phyloP scores from a whole-genome alignment of 1,284 basidiomycete species.

The Marasmius oreades region DNA sequence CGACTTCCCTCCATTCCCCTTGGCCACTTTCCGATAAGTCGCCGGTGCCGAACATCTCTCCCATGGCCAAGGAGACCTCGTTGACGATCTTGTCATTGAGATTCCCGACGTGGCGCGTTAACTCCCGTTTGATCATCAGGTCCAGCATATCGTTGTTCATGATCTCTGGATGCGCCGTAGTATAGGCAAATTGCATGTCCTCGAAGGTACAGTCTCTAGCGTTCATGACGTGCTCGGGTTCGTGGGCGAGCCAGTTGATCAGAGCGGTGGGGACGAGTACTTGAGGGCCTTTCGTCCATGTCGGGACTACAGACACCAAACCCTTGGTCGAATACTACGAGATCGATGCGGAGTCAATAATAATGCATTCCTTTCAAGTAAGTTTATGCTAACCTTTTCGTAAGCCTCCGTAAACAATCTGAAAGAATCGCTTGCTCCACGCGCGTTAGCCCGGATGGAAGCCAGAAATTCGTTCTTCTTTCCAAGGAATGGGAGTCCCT shows the following conservation, averaged over 20 bases:
- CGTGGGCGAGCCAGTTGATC: conserved; percentile 14
- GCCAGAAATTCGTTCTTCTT: conserved; percentile 7
- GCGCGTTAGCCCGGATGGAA: conserved; percentile 13
- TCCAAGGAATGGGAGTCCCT: conserved; percentile 13
- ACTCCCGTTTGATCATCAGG: conserved; percentile 18
- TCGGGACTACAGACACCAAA: conserved; percentile 14
- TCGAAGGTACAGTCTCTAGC: conserved; percentile 19
- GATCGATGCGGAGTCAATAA: not conserved
- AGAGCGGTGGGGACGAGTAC: conserved; percentile 15
- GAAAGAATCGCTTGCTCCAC: conserved; percentile 13
- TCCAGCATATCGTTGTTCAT: conserved; percentile 18
- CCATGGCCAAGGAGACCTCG: conserved; percentile 14
- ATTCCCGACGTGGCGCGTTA: conserved; percentile 14
- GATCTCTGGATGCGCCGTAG: conserved; percentile 18
- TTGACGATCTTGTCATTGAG: conserved; percentile 14
- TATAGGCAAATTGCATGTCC: conserved; percentile 15
- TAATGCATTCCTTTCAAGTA: not conserved
- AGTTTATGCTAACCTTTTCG: conserved; percentile 7
- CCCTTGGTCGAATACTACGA: not conserved
- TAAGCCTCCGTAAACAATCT: conserved; percentile 16
- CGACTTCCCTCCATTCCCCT: conserved; percentile 14
- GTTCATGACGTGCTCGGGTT: conserved; percentile 15
- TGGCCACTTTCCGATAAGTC: not conserved
- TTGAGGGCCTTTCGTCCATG: conserved; percentile 19
- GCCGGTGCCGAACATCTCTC: conserved; percentile 7